Base-by-base conservation (phyloP, 768 basidiomycete genomes). In the Jaapia argillacea region DNA sequence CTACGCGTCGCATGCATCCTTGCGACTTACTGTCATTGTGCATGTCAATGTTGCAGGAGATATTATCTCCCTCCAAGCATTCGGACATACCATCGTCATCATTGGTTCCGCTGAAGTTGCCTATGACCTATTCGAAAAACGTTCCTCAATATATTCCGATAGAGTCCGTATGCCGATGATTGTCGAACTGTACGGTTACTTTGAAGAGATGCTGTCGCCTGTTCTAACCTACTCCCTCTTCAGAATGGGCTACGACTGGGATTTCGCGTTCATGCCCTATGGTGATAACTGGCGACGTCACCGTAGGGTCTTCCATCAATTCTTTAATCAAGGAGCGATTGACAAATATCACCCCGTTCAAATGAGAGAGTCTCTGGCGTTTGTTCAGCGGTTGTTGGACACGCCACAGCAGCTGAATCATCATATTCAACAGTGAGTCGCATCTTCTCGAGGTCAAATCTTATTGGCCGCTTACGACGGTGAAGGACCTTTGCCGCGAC, bases 221-320 rank as follows among this genome's bases (percentile, higher is more conserved):
- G n/a, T n/a, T n/a, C n/a, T n/a, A n/a, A n/a, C n/a, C n/a, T n/a
- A 33, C 28, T 33, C 10, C 28, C 16, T 10, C 28, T 10, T 10
- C 28, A 33, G 28, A 33, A 33, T 33, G 10, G 28, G 28, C 28
- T 33, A 16, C 10, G 16, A 33, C 28, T 33, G 69, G 70, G 48
- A 68, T 4, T 64, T 71, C 48, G 68, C 66, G 1, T 58, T 61
- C n/a, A 58, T 67, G 53, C 53, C 55, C 3, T 70, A 63, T 38
- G 69, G 70, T 10, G 44, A 37, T 6, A 51, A 44, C 37, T 69
- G 64, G 63, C 54, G 53, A 40, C 52, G 56, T 5, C 69, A 70
- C 51, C 56, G 67, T 39, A 56, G 53, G 3, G 50, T 65, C 7
- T 68, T 71, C 24, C 61, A 62, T 42, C 59, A 62, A 46, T 57